These are phyloP conservation scores for Pseudogymnoascus sp. DNA, from an alignment of 2,329 filamentous ascomycete genomes.

Conservation along the genomic window DNA sequence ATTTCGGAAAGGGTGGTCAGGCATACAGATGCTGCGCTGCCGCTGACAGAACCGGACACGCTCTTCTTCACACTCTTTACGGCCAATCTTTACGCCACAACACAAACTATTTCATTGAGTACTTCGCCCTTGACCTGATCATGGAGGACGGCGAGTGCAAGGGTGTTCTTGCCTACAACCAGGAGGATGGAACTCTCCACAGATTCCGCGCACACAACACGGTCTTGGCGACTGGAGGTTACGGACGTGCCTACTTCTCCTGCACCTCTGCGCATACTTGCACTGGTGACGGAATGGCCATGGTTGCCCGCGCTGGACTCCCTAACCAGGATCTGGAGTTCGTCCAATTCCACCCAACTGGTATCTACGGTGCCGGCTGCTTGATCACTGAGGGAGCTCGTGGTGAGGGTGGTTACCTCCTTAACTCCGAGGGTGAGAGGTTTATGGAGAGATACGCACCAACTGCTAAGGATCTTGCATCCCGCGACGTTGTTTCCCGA, in stretches of 20 bases:
- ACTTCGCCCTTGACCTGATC: slow-evolving; percentile 91
- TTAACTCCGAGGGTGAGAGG: slow-evolving; percentile 96
- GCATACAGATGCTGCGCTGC: slow-evolving; percentile 96
- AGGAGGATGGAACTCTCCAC: slow-evolving; percentile 96
- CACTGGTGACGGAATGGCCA: slow-evolving; percentile 98
- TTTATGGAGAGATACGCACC: slow-evolving; percentile 99
- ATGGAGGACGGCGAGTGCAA: slow-evolving; percentile 98
- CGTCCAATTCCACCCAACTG: slow-evolving; percentile 97
- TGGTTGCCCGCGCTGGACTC: slow-evolving; percentile 95
- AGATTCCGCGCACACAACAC: slow-evolving; percentile 96
- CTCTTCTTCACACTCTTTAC: slow-evolving; percentile 95
- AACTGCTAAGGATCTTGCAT: slow-evolving; percentile 95
- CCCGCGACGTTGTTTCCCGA: slow-evolving; percentile 90
- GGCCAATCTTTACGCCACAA: slow-evolving; percentile 95
- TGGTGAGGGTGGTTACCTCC: slow-evolving; percentile 94
- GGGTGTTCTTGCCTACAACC: slow-evolving; percentile 95
- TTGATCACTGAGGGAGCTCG: slow-evolving; percentile 96
- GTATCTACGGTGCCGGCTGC: slow-evolving; percentile 97
- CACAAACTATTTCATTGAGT: slow-evolving; percentile 99
- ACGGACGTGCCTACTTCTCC: slow-evolving; percentile 96
- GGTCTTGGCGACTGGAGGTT: slow-evolving; percentile 91
- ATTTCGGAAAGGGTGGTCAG: slow-evolving; percentile 94
- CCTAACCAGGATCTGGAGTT: slow-evolving; percentile 99
- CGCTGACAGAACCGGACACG: slow-evolving; percentile 93
- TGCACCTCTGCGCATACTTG: slow-evolving; percentile 98